These are phyloP conservation scores for Solanum ahanhuiri DNA, from an alignment of 257 asterid genomes.

Conservation along the genomic window DNA sequence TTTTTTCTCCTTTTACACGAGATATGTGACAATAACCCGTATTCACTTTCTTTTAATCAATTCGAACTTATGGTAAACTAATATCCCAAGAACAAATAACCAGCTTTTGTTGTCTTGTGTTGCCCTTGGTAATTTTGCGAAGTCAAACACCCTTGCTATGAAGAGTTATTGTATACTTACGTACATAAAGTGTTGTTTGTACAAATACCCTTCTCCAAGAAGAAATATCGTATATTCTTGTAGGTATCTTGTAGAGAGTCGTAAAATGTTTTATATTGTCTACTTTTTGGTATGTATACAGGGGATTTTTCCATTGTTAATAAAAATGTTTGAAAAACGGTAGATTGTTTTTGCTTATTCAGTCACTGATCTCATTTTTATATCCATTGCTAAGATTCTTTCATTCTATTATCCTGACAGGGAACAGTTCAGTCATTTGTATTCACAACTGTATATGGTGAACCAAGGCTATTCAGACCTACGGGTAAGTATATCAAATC, in stretches of 20 bases:
- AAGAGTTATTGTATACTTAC: neutral
- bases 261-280: neutral
- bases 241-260: neutral
- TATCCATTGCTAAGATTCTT: neutral
- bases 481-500: conserved; percentile 47
- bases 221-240: neutral
- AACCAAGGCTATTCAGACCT: conserved; percentile 82
- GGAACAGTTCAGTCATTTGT: conserved; percentile 81
- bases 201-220: neutral
- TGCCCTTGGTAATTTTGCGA: neutral
- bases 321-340: neutral
- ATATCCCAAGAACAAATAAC: neutral
- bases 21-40: neutral
- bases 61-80: neutral
- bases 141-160: neutral
- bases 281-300: neutral
- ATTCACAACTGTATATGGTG: conserved; percentile 87
- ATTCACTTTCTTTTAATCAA: neutral
- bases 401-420: conserved; percentile 22
- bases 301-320: neutral
- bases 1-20: neutral
- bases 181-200: neutral
- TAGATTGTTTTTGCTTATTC: neutral
- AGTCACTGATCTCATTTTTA: neutral
- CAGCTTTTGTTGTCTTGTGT: neutral